Percentiles rank a stretch among this genome's conserved stretches.
Evolutionary conservation across 768 basidiomycete species (phyloP).

Genomic region (Suillus cothurnatus): DNA sequence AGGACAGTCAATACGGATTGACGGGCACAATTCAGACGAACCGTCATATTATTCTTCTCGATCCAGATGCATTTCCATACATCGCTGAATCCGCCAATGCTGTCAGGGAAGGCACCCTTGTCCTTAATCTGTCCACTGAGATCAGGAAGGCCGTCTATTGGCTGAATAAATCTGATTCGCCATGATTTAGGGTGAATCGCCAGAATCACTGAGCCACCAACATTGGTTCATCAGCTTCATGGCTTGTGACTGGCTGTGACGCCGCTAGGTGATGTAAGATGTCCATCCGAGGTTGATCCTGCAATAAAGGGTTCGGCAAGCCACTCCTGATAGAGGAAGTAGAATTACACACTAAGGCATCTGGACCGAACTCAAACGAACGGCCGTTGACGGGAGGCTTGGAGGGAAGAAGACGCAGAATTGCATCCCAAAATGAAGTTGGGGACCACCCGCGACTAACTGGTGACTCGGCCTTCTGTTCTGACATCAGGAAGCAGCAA

Average conservation of each 20-base stretch:
- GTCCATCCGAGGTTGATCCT: slow-evolving; percentile 1
- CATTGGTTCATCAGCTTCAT: not conserved
- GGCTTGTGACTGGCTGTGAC: not conserved
- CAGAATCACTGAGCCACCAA: not conserved
- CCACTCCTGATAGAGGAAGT: not conserved
- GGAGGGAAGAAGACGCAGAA: not conserved
- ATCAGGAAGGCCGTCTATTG: slow-evolving; percentile 1
- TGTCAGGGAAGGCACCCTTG: slow-evolving; percentile 33
- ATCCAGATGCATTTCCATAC: slow-evolving; percentile 43
- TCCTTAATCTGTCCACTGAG: slow-evolving; percentile 16
- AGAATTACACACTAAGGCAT: not conserved
- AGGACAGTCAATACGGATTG: not conserved
- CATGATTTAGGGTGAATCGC: not conserved
- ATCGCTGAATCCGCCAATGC: slow-evolving; percentile 48
- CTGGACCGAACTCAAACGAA: not conserved
- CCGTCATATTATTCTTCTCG: not conserved
- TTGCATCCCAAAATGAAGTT: not conserved
- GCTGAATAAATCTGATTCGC: not conserved
- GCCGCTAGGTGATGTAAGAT: not conserved
- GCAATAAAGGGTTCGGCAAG: not conserved
- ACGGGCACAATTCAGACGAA: not conserved
- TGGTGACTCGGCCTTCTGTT: not conserved
- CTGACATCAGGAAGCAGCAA: not conserved
- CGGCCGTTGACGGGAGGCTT: not conserved
- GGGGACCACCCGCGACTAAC: not conserved